Conservation (phyloP, 2,329 filamentous ascomycete genomes). For the Colletotrichum chlorophyti region DNA sequence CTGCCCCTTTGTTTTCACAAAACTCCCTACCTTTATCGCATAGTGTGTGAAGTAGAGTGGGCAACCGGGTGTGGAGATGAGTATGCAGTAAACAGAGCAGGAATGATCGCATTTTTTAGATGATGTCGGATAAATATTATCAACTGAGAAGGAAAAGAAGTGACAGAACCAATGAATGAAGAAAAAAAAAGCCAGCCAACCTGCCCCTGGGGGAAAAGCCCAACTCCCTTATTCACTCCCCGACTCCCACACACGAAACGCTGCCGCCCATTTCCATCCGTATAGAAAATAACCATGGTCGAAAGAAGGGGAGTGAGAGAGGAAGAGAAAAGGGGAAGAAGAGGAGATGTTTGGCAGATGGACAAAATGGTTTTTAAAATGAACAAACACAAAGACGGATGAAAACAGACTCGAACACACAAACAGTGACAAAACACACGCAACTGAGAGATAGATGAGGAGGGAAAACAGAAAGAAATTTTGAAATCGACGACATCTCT, state of each 20-base stretch:
- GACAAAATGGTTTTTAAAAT: neutral
- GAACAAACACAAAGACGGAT: neutral
- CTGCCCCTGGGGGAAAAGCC: constrained; percentile 14
- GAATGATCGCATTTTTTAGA: constrained; percentile 8
- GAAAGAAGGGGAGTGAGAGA: constrained; percentile 19
- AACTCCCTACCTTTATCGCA: no score
- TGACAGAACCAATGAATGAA: constrained; percentile 2
- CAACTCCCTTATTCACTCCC: constrained; percentile 26
- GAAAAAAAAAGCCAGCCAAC: constrained; percentile 18
- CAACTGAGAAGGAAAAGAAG: neutral
- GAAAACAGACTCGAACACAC: neutral
- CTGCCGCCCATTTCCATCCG: constrained; percentile 29
- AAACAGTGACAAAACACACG: constrained; percentile 23
- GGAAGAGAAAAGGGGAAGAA: neutral
- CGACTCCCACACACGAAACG: constrained; percentile 32
- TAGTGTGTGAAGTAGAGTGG: no score
- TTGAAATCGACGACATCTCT: constrained; percentile 27
- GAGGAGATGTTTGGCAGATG: neutral
- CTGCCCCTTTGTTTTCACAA: no score
- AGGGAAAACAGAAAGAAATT: constrained; percentile 13
- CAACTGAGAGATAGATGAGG: constrained; percentile 18
- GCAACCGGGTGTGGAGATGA: no score
- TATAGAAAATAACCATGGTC: constrained; percentile 21
- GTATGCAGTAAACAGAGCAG: no score
- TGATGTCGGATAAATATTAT: constrained; percentile 1